A percentile compares a stretch with the other conserved stretches of the same genome.
These are phyloP conservation scores for Camelina laxa DNA, from an alignment of 345 rosid species.

Conservation along the genomic window DNA sequence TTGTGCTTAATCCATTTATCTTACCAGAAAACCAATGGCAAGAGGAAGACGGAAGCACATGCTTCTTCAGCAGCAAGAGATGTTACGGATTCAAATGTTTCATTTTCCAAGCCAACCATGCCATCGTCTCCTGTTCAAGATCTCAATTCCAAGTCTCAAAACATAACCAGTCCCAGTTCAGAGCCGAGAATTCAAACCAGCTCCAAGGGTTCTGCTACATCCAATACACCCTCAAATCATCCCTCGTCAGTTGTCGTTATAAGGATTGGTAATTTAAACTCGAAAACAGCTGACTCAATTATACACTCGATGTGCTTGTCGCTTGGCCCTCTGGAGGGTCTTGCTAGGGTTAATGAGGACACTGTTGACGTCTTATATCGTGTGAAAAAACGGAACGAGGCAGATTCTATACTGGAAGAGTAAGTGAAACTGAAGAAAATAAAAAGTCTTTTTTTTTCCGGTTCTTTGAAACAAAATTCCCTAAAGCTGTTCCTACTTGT, in stretches of 20 bases:
- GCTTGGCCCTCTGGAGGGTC: constrained; percentile 19
- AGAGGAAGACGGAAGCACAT: constrained; percentile 13
- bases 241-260: background rate
- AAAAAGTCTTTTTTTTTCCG: background rate
- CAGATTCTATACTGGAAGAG: constrained; percentile 27
- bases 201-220: constrained; percentile 13
- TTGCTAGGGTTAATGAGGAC: constrained; percentile 32
- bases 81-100: no score
- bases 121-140: background rate
- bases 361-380: constrained; percentile 28
- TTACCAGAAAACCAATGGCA: constrained; percentile 16
- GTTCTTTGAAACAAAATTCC: constrained; percentile 8
- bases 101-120: constrained; percentile 1
- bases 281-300: constrained; percentile 30
- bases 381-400: constrained; percentile 12
- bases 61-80: constrained; percentile 1
- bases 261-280: constrained; percentile 33
- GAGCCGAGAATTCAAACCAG: background rate
- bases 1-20: background rate
- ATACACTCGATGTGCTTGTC: constrained; percentile 32
- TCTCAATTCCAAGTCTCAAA: constrained; percentile 14
- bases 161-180: background rate
- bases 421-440: constrained; percentile 19
- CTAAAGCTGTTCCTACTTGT: background rate
- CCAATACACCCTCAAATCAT: background rate